Conservation (phyloP, 1,284 basidiomycete genomes). For the Peniophora sp. region DNA sequence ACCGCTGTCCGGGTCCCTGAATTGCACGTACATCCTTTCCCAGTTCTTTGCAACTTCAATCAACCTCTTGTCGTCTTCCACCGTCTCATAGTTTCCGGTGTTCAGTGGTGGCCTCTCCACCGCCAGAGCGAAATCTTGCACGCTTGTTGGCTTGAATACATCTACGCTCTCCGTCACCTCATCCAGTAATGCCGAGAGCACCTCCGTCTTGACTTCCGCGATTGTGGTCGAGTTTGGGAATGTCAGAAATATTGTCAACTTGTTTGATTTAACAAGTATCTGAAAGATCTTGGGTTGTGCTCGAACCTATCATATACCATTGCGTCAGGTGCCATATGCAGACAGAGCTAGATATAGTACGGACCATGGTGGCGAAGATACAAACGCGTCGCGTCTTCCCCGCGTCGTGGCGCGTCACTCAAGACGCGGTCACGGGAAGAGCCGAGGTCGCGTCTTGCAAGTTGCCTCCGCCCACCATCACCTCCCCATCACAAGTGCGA, state of each 20-base stretch:
- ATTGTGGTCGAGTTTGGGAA: constrained; percentile 46
- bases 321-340: too few relatives aligned
- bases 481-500: neutral
- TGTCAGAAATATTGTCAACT: constrained; percentile 54
- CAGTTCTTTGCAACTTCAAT: constrained; percentile 49
- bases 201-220: constrained; percentile 51
- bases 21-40: constrained; percentile 60
- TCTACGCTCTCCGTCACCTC: constrained; percentile 25
- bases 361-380: neutral
- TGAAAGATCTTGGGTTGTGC: constrained; percentile 51
- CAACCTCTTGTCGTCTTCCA: constrained; percentile 37
- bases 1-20: constrained; percentile 46
- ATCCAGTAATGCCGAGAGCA: constrained; percentile 46
- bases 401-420: neutral
- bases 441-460: neutral
- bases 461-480: neutral
- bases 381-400: neutral
- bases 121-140: constrained; percentile 62
- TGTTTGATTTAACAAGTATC: constrained; percentile 63
- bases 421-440: neutral
- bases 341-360: too few relatives aligned
- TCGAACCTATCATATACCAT: constrained; percentile 16
- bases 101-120: constrained; percentile 33
- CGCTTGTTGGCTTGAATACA: constrained; percentile 34
- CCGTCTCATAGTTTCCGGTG: constrained; percentile 41